These are phyloP conservation scores for Solanum infundibuliforme DNA, from an alignment of 257 asterid species.

Conservation along the genomic window DNA sequence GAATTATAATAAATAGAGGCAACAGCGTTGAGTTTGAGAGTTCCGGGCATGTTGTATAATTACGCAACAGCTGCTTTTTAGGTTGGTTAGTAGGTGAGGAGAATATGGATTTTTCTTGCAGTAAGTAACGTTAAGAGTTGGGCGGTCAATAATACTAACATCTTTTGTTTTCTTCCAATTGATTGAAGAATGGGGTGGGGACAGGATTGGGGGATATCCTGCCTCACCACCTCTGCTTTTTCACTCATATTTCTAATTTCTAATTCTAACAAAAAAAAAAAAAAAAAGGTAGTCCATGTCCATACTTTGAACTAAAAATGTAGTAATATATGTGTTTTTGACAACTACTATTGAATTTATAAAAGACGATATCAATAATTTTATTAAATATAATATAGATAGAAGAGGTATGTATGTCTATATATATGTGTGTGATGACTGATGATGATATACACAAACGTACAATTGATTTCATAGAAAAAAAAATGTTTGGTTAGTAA, in stretches of 20 bases:
- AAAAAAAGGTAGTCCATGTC: no score
- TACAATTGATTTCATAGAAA: background rate
- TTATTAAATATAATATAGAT: no score
- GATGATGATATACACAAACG: no score
- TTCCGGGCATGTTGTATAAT: conserved; percentile 41
- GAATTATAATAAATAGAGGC: conserved; percentile 24
- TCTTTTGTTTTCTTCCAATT: background rate
- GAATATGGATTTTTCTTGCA: conserved; percentile 36
- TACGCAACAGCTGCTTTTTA: conserved; percentile 31
- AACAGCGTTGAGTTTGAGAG: conserved; percentile 42
- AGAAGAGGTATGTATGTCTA: no score
- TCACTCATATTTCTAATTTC: no score
- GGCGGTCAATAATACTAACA: background rate
- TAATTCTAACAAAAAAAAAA: no score
- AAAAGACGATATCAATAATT: background rate
- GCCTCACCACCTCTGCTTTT: background rate
- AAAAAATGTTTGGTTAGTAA: background rate
- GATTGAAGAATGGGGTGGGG: background rate
- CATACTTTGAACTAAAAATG: no score
- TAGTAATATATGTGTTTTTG: background rate
- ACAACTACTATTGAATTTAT: no score
- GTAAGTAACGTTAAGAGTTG: background rate
- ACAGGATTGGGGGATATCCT: background rate
- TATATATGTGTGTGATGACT: no score
- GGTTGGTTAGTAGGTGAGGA: conserved; percentile 12